These are phyloP conservation scores for Xeromyces bisporus DNA, from an alignment of 495 filamentous ascomycete species.

Conservation along the genomic window DNA sequence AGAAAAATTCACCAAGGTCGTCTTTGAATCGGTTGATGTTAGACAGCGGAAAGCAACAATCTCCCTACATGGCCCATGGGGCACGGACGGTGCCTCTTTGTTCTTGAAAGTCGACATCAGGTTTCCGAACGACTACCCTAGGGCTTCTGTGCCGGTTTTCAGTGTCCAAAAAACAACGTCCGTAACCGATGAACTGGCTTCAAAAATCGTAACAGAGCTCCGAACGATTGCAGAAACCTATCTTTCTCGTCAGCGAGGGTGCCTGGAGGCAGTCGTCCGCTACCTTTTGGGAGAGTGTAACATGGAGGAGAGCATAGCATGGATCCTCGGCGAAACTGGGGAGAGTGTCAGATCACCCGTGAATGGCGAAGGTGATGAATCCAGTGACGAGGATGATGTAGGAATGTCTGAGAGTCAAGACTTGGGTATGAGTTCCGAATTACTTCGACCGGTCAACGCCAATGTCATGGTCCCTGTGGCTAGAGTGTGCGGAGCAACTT, in stretches of 20 bases:
- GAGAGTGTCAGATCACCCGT: slow-evolving; percentile 32
- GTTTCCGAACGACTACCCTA: slow-evolving; percentile 67
- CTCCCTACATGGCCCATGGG: slow-evolving; percentile 81
- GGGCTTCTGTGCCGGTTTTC: slow-evolving; percentile 45
- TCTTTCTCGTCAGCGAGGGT: slow-evolving; percentile 51
- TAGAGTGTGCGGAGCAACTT: slow-evolving; percentile 56
- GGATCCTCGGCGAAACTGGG: slow-evolving; percentile 36
- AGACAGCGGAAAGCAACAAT: slow-evolving; percentile 52
- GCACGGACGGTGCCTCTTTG: slow-evolving; percentile 44
- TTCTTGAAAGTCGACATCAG: slow-evolving; percentile 66
- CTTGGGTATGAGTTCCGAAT: slow-evolving; percentile 36
- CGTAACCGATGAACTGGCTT: slow-evolving; percentile 50
- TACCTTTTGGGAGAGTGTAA: slow-evolving; percentile 75
- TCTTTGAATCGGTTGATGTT: slow-evolving; percentile 73
- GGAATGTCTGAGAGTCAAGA: slow-evolving; percentile 34
- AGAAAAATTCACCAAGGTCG: slow-evolving; percentile 66
- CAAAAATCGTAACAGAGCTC: slow-evolving; percentile 48
- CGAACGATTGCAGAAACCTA: slow-evolving; percentile 53
- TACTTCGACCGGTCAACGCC: slow-evolving; percentile 41
- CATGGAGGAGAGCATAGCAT: slow-evolving; percentile 55
- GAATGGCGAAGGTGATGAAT: slow-evolving; percentile 46
- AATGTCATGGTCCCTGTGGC: slow-evolving; percentile 65
- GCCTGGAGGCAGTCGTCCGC: slow-evolving; percentile 62
- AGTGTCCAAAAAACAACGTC: slow-evolving; percentile 61
- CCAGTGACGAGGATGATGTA: slow-evolving; percentile 78